Base-by-base conservation (phyloP, 352 stramenopile species). In the Globisporangium acanthophoron region DNA sequence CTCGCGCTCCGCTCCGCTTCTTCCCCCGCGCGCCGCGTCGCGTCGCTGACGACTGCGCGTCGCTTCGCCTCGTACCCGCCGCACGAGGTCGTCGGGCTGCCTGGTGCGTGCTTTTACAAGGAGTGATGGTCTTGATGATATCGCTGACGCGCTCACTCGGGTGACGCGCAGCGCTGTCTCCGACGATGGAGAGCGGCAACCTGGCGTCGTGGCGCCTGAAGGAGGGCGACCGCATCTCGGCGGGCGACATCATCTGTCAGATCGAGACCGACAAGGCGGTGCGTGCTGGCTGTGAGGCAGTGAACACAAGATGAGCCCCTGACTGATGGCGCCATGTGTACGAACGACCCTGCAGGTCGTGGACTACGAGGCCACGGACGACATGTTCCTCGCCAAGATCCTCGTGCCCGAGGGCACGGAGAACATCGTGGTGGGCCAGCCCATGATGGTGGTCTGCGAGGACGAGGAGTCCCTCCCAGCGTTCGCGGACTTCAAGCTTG, bases 181-280 rank as follows among this genome's bases (percentile, higher is more conserved):
- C 97, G 12, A 99, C 97, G 24, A 99, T 99, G 97, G 90, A 97
- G 73, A 89, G 85, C 21, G 97, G 97, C 52, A 98, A 90, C 63
- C 90, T 99, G 53, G 85, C 95, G 45, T 94, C 94, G 72, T 99
- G 96, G 96, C 93, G 92, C 66, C 58, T 84, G 56, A 94, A 96
- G 71, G 91, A 97, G 61, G 97, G 96, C 33, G 88, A 97, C 41
- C 75, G 74, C 31, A 98, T 99, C 71, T 73, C 63, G 24, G 88
- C 96, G 0, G 96, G 96, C 29, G 93, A 98, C 70, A 91, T 98
- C 37, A 88, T 99, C 57, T 98, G 92, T 71, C 84, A 98, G 63
- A 97, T 99, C 58, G 97, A 99, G 76, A 99, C 97, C 2, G 97
- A 99, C 82, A 99, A 99, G 83, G 97, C 97, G 13, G 96, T 77